phyloP scores from a whole-genome alignment of 1,284 basidiomycete genomes.

The Inonotus hispidus region DNA sequence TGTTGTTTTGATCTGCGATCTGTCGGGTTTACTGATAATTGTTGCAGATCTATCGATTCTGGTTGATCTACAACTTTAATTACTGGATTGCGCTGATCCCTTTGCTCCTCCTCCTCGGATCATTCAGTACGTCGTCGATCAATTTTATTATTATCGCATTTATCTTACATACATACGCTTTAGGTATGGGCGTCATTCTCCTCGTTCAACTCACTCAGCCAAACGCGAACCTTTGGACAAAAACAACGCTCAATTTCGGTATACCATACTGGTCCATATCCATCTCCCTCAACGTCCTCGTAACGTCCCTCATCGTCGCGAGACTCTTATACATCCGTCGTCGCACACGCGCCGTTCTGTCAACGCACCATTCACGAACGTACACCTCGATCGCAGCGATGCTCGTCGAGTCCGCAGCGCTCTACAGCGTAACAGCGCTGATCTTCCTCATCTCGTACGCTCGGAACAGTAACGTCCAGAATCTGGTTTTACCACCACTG shows the following conservation, averaged over 20 bases:
- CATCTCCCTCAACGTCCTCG: constrained; percentile 22
- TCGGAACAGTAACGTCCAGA: constrained; percentile 27
- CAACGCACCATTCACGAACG: constrained; percentile 16
- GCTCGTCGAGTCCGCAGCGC: constrained; percentile 23
- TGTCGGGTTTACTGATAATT: not conserved
- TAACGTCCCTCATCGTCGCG: constrained; percentile 23
- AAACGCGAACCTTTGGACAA: constrained; percentile 19
- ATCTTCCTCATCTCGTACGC: constrained; percentile 29
- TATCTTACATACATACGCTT: not conserved
- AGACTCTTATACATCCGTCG: constrained; percentile 17
- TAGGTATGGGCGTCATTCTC: constrained; percentile 17
- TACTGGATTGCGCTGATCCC: constrained; percentile 20
- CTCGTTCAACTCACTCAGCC: constrained; percentile 19
- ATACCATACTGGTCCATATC: constrained; percentile 25
- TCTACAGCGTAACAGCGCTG: constrained; percentile 26
- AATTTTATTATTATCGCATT: not conserved
- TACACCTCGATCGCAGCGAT: constrained; percentile 26
- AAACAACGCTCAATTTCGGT: constrained; percentile 19
- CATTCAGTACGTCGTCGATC: constrained; percentile 15
- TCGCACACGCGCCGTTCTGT: constrained; percentile 14
- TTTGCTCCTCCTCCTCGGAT: constrained; percentile 15
- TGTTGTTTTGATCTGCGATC: not conserved
- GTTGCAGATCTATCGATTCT: constrained; percentile 21
- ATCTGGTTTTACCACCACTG: constrained; percentile 31
- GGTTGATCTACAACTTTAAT: constrained; percentile 21